Evolutionary conservation across 306 rosid species (phyloP).

Genomic region (Gynostemma pentaphyllum): DNA sequence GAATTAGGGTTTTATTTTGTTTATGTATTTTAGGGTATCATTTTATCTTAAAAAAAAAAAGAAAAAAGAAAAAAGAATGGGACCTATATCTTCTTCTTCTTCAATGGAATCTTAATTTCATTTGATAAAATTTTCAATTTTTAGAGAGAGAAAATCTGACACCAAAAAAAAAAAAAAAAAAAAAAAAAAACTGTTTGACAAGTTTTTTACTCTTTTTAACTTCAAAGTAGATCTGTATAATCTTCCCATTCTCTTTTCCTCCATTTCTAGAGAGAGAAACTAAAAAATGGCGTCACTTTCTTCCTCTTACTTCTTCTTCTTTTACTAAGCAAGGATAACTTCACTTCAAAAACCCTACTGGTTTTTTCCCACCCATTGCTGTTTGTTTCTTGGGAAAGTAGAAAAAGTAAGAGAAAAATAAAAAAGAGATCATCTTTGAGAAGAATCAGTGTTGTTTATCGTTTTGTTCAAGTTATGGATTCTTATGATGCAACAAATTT

Average conservation of each 20-base stretch:
- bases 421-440: not conserved
- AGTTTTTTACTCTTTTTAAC: slow-evolving; percentile 11
- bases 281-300: slow-evolving; percentile 3
- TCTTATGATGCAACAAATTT: slow-evolving; percentile 65
- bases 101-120: slow-evolving; percentile 3
- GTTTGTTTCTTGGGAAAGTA: slow-evolving; percentile 7
- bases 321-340: slow-evolving; percentile 5
- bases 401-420: no score
- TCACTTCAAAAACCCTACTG: slow-evolving; percentile 1
- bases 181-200: slow-evolving; percentile 9
- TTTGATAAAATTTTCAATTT: slow-evolving; percentile 6
- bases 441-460: not conserved
- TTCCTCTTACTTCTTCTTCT: not conserved
- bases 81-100: slow-evolving; percentile 11
- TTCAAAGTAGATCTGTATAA: slow-evolving; percentile 12
- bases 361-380: not conserved
- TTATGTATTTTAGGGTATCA: not conserved
- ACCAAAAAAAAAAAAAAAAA: slow-evolving; percentile 3
- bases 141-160: not conserved
- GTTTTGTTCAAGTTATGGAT: slow-evolving; percentile 30
- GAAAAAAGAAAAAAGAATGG: not conserved
- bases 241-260: not conserved
- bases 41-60: not conserved
- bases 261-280: slow-evolving; percentile 2
- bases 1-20: not conserved